Evolutionary conservation across 371 early-diverging fungal genomes (phyloP).

Genomic region (Syncephalastrum sp.): DNA sequence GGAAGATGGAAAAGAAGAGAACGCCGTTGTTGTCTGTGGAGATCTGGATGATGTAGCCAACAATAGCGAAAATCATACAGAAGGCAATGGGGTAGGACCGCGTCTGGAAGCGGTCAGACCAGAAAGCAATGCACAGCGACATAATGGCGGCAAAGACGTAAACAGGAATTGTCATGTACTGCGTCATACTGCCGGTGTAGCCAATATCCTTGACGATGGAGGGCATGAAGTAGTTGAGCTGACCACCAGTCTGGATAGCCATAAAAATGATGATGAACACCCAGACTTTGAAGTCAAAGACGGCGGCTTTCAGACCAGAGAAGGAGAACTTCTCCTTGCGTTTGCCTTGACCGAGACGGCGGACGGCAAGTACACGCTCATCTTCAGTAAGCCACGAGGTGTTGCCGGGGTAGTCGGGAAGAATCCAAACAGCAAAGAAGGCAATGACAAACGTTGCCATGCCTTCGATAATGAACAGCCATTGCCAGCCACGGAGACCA

Average conservation of each 20-base stretch:
- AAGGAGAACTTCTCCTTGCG: slow-evolving; percentile 15
- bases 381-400: slow-evolving; percentile 41
- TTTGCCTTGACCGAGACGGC: slow-evolving; percentile 23
- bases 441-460: slow-evolving; percentile 21
- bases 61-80: slow-evolving; percentile 11
- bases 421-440: slow-evolving; percentile 13
- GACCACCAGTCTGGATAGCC: slow-evolving; percentile 18
- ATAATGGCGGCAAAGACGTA: slow-evolving; percentile 13
- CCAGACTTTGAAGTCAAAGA: slow-evolving; percentile 15
- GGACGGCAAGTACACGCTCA: slow-evolving; percentile 36
- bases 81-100: slow-evolving; percentile 9
- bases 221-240: slow-evolving; percentile 18
- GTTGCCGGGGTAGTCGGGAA: slow-evolving; percentile 50
- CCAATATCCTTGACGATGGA: slow-evolving; percentile 12
- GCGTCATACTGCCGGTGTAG: slow-evolving; percentile 13
- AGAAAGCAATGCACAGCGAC: slow-evolving; percentile 10
- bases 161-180: slow-evolving; percentile 21
- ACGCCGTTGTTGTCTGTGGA: slow-evolving; percentile 9
- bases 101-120: slow-evolving; percentile 13
- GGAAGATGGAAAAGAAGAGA: slow-evolving; percentile 15
- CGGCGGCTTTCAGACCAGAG: slow-evolving; percentile 10
- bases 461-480: slow-evolving; percentile 21
- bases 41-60: slow-evolving; percentile 15
- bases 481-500: slow-evolving; percentile 20
- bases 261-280: slow-evolving; percentile 17